Evolutionary conservation across 768 basidiomycete species (phyloP), one percentile per base, ranked within the genome.

Genomic region (Filobasidium floriforme): DNA sequence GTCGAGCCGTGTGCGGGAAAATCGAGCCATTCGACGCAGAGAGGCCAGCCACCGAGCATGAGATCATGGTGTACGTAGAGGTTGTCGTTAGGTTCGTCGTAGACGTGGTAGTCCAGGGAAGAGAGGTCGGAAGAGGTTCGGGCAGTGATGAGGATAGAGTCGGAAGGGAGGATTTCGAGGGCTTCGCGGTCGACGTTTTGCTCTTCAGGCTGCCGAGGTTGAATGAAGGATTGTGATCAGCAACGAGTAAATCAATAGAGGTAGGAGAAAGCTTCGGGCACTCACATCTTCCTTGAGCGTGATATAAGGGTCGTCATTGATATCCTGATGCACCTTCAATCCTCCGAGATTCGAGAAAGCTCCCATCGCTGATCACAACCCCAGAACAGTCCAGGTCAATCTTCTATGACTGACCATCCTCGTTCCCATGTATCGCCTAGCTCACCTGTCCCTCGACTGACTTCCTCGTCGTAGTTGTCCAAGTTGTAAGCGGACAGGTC

Each of bases 1-100:
- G 59, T 41, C 28, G 66, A 32, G 2, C 65, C 69, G 22, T 60
- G 61, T 6, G 74, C 69, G n/a, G 88, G 85, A 79, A 92, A 97
- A 77, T 98, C 90, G 66, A 97, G 87, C 96, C 96, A 99, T 82
- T 99, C 96, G 66, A 99, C 89, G 73, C 94, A 98, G 66, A 99
- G 87, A 10, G 96, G 96, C 79, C 97, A 92, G 70, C 90, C 91
- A 69, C 94, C 92, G 37, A 99, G 85, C 87, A 99, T 90, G 77
- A 97, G 84, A 78, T 99, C 96, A 79, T 99, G 96, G 77, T 98
- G 96, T 44, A 88, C 89, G 76, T 92, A 98, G 51, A 98, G 84
- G 76, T 90, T 91, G 37, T 75, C 75, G 59, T 77, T 71, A 24
- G 72, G 64, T 74, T 94, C 92, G 77, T 97, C 92, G 79, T 96